Percentiles rank a stretch among this genome's conserved stretches.
Evolutionary conservation across 306 rosid genomes (phyloP).

Genomic region (Vigna mungo): DNA sequence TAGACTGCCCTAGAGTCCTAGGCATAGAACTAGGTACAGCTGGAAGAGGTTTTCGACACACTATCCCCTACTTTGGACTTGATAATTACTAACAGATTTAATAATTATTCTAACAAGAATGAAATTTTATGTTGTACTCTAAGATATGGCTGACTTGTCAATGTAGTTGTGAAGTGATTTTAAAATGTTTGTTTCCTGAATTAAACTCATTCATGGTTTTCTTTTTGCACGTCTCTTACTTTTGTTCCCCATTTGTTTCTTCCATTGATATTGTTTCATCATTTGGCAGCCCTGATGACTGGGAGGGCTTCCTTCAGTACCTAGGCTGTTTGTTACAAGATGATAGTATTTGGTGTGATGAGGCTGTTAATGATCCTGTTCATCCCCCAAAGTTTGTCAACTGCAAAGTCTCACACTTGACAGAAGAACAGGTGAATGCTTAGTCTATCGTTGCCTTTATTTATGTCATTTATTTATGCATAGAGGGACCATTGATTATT

Average conservation of each 20-base stretch:
- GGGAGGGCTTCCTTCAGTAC: slow-evolving; percentile 94
- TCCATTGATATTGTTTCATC: slow-evolving; percentile 50
- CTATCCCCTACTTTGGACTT: too few relatives aligned
- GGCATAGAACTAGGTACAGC: too few relatives aligned
- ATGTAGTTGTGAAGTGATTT: slow-evolving; percentile 23
- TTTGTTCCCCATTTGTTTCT: slow-evolving; percentile 22
- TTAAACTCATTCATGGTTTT: neutral
- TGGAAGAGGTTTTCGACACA: too few relatives aligned
- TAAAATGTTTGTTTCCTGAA: slow-evolving; percentile 22
- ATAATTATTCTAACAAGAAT: neutral
- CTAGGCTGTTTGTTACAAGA: slow-evolving; percentile 96
- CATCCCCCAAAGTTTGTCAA: slow-evolving; percentile 62
- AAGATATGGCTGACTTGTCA: slow-evolving; percentile 3
- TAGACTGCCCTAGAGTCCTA: too few relatives aligned
- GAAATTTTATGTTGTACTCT: slow-evolving; percentile 1
- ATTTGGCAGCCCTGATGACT: slow-evolving; percentile 96
- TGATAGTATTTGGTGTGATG: slow-evolving; percentile 73
- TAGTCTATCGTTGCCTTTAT: slow-evolving; percentile 33
- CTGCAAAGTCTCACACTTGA: slow-evolving; percentile 77
- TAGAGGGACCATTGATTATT: slow-evolving; percentile 17
- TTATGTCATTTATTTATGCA: slow-evolving; percentile 28
- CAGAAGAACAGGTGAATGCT: slow-evolving; percentile 72
- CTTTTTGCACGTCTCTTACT: neutral
- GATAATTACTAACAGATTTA: too few relatives aligned
- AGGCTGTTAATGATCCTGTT: slow-evolving; percentile 60